Evolutionary conservation across 345 rosid species (phyloP).

Genomic region (Populus euphratica): DNA sequence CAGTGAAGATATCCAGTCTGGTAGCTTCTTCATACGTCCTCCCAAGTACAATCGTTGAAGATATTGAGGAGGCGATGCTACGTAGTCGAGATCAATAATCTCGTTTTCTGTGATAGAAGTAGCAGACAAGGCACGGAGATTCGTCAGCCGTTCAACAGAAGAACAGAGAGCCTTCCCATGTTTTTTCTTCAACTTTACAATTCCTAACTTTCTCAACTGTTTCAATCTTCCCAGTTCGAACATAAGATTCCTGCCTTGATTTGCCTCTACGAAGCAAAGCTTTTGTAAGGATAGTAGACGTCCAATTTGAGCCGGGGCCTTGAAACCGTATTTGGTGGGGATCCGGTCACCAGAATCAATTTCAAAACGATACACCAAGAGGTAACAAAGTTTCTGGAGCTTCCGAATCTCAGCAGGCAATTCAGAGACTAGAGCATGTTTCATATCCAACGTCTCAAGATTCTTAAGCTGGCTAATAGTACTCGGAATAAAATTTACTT

Average conservation of each 20-base stretch:
- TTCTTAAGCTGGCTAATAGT: slow-evolving; percentile 21
- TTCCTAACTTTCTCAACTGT: slow-evolving; percentile 5
- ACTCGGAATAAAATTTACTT: slow-evolving; percentile 11
- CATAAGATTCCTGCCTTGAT: neutral
- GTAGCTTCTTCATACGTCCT: neutral
- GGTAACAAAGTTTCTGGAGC: slow-evolving; percentile 17
- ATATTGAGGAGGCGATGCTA: slow-evolving; percentile 19
- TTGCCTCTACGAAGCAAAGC: slow-evolving; percentile 9
- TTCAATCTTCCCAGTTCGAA: neutral
- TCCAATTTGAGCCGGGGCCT: slow-evolving; percentile 16
- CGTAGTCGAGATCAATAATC: slow-evolving; percentile 30
- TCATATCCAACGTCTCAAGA: slow-evolving; percentile 27
- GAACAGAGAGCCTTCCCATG: slow-evolving; percentile 8
- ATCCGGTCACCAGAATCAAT: neutral
- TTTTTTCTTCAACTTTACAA: slow-evolving; percentile 1
- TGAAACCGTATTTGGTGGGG: slow-evolving; percentile 9
- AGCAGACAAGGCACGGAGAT: slow-evolving; percentile 25
- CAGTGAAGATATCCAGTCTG: neutral
- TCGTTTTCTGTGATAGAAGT: slow-evolving; percentile 22
- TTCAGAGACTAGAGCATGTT: slow-evolving; percentile 10
- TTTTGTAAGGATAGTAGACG: neutral
- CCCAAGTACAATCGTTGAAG: neutral
- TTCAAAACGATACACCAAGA: slow-evolving; percentile 16
- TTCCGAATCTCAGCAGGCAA: slow-evolving; percentile 18
- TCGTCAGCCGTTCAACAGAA: neutral